These are phyloP conservation scores for Pugionium dolabratum DNA, from an alignment of 345 rosid species.

Conservation along the genomic window DNA sequence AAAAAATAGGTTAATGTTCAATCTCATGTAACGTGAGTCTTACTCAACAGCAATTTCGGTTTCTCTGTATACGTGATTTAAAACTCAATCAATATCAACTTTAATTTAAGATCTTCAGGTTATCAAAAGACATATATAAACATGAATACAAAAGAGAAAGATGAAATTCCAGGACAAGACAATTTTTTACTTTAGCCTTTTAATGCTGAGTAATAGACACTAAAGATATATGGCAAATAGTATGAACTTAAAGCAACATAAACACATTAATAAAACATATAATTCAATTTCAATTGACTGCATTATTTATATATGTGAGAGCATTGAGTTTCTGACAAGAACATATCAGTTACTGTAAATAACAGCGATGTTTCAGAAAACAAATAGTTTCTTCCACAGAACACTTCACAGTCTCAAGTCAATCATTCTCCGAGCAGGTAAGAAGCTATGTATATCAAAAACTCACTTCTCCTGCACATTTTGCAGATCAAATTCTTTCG, in stretches of 20 bases:
- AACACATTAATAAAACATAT: background rate
- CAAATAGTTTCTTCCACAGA: slow-evolving; percentile 55
- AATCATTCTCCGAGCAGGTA: slow-evolving; percentile 47
- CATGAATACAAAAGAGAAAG: slow-evolving; percentile 23
- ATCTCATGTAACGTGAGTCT: slow-evolving; percentile 9
- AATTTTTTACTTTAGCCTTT: slow-evolving; percentile 37
- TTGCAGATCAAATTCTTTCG: slow-evolving; percentile 40
- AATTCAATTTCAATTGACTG: background rate
- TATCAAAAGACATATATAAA: slow-evolving; percentile 20
- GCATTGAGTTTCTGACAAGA: slow-evolving; percentile 20
- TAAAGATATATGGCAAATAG: slow-evolving; percentile 5
- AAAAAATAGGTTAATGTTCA: background rate
- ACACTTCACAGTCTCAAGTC: slow-evolving; percentile 59
- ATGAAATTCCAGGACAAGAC: slow-evolving; percentile 31
- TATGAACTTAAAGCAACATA: slow-evolving; percentile 28
- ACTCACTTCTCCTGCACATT: slow-evolving; percentile 32
- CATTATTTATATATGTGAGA: slow-evolving; percentile 23
- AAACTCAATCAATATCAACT: background rate
- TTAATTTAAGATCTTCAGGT: slow-evolving; percentile 38
- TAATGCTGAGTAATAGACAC: slow-evolving; percentile 26
- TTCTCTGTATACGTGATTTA: background rate
- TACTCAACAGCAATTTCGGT: background rate
- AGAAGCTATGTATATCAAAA: slow-evolving; percentile 48
- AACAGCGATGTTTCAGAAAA: slow-evolving; percentile 43
- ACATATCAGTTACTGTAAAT: slow-evolving; percentile 25